Percentiles rank a stretch among this genome's conserved stretches.
These are phyloP conservation scores for Colletotrichum viniferum DNA, from an alignment of 2,329 filamentous ascomycete genomes.

Conservation along the genomic window DNA sequence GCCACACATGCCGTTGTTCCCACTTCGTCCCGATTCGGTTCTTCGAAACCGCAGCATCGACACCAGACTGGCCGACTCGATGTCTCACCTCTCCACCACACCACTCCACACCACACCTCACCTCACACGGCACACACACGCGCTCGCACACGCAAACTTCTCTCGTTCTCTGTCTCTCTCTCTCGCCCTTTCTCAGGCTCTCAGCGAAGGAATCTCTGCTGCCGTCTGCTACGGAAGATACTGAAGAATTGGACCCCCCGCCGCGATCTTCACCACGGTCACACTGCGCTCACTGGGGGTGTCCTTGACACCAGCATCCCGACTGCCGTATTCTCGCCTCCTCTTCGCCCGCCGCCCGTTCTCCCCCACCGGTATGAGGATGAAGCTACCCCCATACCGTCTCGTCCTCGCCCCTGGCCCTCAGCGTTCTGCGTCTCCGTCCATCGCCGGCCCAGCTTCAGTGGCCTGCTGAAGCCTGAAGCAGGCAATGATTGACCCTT, in stretches of 20 bases:
- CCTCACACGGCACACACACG: background rate
- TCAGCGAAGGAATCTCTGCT: background rate
- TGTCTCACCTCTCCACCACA: constrained; percentile 1
- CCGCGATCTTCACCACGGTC: background rate
- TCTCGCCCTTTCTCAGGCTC: background rate
- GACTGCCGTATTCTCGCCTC: background rate
- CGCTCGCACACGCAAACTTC: background rate
- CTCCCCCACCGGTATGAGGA: background rate
- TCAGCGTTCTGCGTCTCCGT: background rate
- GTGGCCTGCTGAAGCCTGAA: background rate
- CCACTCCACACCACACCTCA: background rate
- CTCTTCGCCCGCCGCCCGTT: background rate
- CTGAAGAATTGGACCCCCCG: background rate
- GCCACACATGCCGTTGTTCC: background rate
- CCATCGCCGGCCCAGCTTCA: background rate
- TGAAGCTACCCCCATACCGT: constrained; percentile 11
- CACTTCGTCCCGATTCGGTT: background rate
- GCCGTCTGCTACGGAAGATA: background rate
- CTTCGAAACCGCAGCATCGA: constrained; percentile 14
- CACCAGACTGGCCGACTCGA: background rate
- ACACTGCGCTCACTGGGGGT: background rate
- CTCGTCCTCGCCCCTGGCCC: background rate
- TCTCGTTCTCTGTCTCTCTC: background rate
- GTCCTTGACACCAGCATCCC: background rate
- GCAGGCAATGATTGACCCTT: background rate